These are phyloP conservation scores for Sechiopsis laciniata DNA, from an alignment of 306 rosid species.

Conservation along the genomic window DNA sequence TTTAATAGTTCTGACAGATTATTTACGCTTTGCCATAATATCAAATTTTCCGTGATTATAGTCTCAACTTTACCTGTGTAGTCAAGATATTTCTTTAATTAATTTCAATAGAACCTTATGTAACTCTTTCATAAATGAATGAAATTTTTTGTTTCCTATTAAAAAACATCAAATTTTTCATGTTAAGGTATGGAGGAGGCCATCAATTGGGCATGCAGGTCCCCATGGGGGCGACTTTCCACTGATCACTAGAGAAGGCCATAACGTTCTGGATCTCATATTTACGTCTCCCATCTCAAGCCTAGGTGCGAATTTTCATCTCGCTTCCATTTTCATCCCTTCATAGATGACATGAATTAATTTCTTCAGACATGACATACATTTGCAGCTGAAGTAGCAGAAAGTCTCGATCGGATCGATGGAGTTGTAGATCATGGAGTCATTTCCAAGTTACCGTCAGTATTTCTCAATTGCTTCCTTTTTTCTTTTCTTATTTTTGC, in stretches of 20 bases:
- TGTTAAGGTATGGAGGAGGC: conserved; percentile 79
- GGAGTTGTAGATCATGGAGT: conserved; percentile 74
- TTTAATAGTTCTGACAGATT: not conserved
- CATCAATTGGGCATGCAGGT: conserved; percentile 64
- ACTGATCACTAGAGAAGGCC: conserved; percentile 69
- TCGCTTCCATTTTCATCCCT: conserved; percentile 14
- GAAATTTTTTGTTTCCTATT: too few species aligned
- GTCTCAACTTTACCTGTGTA: too few species aligned
- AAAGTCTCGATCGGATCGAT: conserved; percentile 46
- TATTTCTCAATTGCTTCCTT: conserved; percentile 27
- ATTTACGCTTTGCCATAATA: not conserved
- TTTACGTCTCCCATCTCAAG: conserved; percentile 77
- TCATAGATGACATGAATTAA: not conserved
- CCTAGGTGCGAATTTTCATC: conserved; percentile 37
- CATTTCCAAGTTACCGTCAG: conserved; percentile 74
- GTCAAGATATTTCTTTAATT: too few species aligned
- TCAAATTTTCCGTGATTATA: not conserved
- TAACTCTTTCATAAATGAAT: too few species aligned
- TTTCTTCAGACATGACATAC: conserved; percentile 22
- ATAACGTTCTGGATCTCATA: conserved; percentile 73
- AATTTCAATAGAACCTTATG: too few species aligned
- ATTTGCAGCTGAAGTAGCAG: conserved; percentile 61
- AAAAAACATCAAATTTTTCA: not conserved
- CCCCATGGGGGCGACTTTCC: conserved; percentile 80
- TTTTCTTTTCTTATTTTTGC: conserved; percentile 4